Percentiles rank a stretch among this genome's conserved stretches.
These are phyloP conservation scores for Paxillus rubicundulus DNA, from an alignment of 768 basidiomycete species.

Conservation along the genomic window DNA sequence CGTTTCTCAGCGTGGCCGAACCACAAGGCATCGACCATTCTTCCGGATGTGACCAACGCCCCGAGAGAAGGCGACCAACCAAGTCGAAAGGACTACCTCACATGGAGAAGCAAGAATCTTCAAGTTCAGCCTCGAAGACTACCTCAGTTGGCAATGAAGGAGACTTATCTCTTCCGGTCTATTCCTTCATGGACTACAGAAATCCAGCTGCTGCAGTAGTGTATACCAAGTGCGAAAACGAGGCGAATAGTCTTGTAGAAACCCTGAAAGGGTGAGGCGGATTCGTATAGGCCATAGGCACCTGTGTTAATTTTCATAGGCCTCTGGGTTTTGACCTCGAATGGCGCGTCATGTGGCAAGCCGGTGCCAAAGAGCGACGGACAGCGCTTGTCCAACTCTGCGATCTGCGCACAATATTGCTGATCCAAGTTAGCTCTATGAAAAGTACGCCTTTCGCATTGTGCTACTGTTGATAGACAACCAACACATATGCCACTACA, in stretches of 20 bases:
- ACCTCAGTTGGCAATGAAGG: not conserved
- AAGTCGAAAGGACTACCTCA: not conserved
- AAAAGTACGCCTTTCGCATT: constrained; percentile 31
- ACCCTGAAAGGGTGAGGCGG: constrained; percentile 35
- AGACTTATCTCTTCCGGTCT: constrained; percentile 27
- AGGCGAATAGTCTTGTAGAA: constrained; percentile 40
- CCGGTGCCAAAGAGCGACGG: constrained; percentile 31
- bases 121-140: constrained; percentile 4
- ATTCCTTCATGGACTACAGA: constrained; percentile 38
- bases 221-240: constrained; percentile 40
- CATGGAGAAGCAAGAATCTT: not conserved
- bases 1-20: constrained; percentile 3
- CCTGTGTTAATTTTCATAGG: constrained; percentile 20
- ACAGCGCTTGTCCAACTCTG: constrained; percentile 48
- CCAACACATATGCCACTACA: constrained; percentile 14
- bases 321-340: constrained; percentile 53
- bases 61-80: not conserved
- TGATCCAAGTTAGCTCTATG: constrained; percentile 50
- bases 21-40: not conserved
- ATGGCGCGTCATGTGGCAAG: constrained; percentile 41
- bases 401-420: constrained; percentile 41
- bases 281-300: not conserved
- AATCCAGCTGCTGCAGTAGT: constrained; percentile 32
- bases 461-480: not conserved
- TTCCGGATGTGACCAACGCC: not conserved